phyloP scores from a whole-genome alignment of 2,329 filamentous ascomycete species.

The Sporothrix mexicana region DNA sequence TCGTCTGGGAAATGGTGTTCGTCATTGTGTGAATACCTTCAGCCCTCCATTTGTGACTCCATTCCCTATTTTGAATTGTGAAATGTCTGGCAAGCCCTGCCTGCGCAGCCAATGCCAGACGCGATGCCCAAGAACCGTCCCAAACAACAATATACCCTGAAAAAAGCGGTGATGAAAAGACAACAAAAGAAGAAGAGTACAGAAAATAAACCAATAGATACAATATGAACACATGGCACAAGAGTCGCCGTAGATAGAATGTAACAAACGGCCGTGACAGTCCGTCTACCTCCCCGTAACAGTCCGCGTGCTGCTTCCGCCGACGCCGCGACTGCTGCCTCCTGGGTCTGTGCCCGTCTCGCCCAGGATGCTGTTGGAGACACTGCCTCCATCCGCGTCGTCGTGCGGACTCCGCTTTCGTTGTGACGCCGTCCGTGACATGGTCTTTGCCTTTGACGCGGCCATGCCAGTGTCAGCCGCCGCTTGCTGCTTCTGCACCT shows the following conservation, averaged over 20 bases:
- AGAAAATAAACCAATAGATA: background rate
- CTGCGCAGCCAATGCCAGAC: background rate
- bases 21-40: no score
- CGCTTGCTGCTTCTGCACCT: background rate
- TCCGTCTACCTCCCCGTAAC: conserved; percentile 31
- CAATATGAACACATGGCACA: background rate
- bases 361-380: conserved; percentile 14
- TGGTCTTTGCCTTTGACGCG: background rate
- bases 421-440: background rate
- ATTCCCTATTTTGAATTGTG: background rate
- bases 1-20: no score
- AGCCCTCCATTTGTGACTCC: background rate
- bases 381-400: background rate
- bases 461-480: background rate
- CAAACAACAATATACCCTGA: background rate
- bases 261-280: background rate
- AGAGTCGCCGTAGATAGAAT: background rate
- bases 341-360: conserved; percentile 26
- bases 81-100: background rate
- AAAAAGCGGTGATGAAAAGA: background rate
- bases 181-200: background rate
- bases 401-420: conserved; percentile 8
- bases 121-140: background rate
- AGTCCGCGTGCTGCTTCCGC: conserved; percentile 37
- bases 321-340: conserved; percentile 30